Evolutionary conservation across 371 early-diverging fungal genomes (phyloP).

Genomic region (Apophysomyces elegans): DNA sequence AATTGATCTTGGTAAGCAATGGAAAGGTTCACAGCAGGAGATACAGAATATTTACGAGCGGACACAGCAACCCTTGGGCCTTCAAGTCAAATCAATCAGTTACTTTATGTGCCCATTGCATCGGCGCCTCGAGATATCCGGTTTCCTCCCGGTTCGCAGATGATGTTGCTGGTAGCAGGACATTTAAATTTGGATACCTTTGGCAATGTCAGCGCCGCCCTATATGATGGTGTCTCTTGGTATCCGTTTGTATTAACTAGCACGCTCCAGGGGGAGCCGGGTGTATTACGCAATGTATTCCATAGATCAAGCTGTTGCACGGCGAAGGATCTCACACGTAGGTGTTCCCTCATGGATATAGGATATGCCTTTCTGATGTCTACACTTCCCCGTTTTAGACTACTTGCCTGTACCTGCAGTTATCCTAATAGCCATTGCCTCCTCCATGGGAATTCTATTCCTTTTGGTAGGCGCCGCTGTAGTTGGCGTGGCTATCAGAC

Average conservation of each 20-base stretch:
- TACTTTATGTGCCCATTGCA: constrained; percentile 38
- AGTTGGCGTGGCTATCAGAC: constrained; percentile 31
- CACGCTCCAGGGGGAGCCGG: constrained; percentile 29
- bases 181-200: constrained; percentile 43
- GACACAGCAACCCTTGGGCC: constrained; percentile 20
- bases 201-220: constrained; percentile 60
- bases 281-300: constrained; percentile 31
- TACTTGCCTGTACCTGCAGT: constrained; percentile 66
- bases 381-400: constrained; percentile 16
- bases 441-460: constrained; percentile 71
- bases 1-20: constrained; percentile 20
- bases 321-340: constrained; percentile 26
- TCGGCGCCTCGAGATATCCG: constrained; percentile 23
- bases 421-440: constrained; percentile 75
- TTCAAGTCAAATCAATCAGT: constrained; percentile 26
- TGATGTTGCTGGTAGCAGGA: constrained; percentile 59
- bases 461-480: constrained; percentile 58
- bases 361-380: too few relatives aligned
- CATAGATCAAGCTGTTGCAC: constrained; percentile 33
- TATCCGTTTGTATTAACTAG: constrained; percentile 64
- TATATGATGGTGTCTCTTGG: constrained; percentile 68
- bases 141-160: constrained; percentile 32
- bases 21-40: neutral
- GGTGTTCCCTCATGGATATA: constrained; percentile 6
- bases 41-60: neutral